phyloP scores from a whole-genome alignment of 805 yeast genomes.

The Pichia pseudocactophila region DNA sequence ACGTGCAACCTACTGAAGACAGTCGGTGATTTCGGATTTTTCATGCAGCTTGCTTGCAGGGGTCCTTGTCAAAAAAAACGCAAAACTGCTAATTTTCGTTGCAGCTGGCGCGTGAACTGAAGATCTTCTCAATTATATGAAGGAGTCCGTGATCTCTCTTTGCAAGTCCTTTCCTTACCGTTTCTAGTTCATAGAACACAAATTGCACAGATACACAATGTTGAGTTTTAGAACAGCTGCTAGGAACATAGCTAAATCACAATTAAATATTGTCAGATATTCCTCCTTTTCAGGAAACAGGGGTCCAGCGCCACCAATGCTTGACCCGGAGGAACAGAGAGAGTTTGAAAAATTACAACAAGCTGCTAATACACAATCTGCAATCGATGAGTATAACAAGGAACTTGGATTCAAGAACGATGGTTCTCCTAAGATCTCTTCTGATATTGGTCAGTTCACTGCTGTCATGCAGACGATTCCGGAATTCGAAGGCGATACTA shows the following conservation, averaged over 20 bases:
- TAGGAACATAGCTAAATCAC: not conserved
- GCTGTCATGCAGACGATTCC: conserved; percentile 73
- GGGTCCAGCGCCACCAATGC: conserved; percentile 53
- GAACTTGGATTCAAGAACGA: conserved; percentile 21
- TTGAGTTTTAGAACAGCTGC: not conserved
- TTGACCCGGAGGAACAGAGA: conserved; percentile 75
- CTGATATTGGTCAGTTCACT: conserved; percentile 54
- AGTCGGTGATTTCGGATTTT: conserved; percentile 1
- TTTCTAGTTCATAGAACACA: no score
- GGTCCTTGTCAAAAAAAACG: no score
- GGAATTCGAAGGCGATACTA: conserved; percentile 90
- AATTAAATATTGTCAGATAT: conserved; percentile 1
- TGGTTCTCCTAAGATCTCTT: conserved; percentile 25
- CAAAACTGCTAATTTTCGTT: no score
- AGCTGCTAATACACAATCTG: conserved; percentile 69
- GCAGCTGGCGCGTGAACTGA: no score
- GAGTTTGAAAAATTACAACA: conserved; percentile 85
- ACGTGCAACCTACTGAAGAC: not conserved
- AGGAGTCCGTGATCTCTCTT: not conserved
- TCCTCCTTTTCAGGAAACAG: conserved; percentile 14
- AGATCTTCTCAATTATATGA: no score
- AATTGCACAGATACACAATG: not conserved
- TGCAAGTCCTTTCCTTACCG: no score
- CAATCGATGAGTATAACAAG: conserved; percentile 63
- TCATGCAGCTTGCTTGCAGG: no score